A percentile compares a stretch with the other conserved stretches of the same genome.
phyloP scores from a whole-genome alignment of 345 rosid species.

The Aquilaria yunnanensis region DNA sequence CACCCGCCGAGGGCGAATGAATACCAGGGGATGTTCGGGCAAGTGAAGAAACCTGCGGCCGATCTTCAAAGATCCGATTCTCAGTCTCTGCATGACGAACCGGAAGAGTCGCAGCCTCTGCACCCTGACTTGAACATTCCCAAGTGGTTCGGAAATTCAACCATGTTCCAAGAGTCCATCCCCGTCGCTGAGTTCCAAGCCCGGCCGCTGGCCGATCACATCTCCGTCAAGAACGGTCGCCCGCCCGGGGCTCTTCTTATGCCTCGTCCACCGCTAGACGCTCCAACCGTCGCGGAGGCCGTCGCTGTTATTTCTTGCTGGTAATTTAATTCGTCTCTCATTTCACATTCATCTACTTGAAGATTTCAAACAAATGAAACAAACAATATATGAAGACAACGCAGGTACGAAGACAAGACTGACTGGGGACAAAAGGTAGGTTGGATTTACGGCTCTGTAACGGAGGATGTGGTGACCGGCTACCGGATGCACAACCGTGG shows the following conservation, averaged over 20 bases:
- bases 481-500: slow-evolving; percentile 98
- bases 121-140: slow-evolving; percentile 82
- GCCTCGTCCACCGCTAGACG: slow-evolving; percentile 84
- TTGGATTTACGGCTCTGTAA: slow-evolving; percentile 85
- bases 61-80: slow-evolving; percentile 9
- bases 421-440: slow-evolving; percentile 90
- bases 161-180: slow-evolving; percentile 65
- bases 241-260: slow-evolving; percentile 82
- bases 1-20: slow-evolving; percentile 91
- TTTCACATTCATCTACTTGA: no score
- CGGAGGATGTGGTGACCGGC: slow-evolving; percentile 88
- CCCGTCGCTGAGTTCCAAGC: slow-evolving; percentile 86
- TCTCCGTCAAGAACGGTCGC: slow-evolving; percentile 85
- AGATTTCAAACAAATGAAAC: background rate
- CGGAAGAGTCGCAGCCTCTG: slow-evolving; percentile 67
- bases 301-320: slow-evolving; percentile 95
- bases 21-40: slow-evolving; percentile 67
- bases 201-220: slow-evolving; percentile 89
- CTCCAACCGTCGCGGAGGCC: slow-evolving; percentile 97
- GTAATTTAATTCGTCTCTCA: slow-evolving; percentile 22
- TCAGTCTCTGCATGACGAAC: slow-evolving; percentile 21
- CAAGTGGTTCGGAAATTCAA: slow-evolving; percentile 66
- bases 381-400: background rate
- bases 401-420: slow-evolving; percentile 78
- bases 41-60: slow-evolving; percentile 38